These are phyloP conservation scores for Cymbopogon flexuosus DNA, from an alignment of 202 grass and related monocot genomes.

Conservation along the genomic window DNA sequence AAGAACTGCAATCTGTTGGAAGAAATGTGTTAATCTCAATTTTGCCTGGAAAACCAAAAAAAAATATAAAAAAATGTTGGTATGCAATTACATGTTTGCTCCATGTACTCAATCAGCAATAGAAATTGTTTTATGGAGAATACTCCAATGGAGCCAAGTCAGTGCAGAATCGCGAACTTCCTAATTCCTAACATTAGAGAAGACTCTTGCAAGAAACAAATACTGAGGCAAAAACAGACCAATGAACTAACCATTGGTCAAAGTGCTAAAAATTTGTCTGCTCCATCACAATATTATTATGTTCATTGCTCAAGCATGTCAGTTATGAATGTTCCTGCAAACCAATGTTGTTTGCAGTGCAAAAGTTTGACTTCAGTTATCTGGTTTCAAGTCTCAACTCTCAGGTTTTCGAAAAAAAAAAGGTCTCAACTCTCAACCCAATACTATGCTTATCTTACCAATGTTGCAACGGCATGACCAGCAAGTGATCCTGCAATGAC, in stretches of 20 bases:
- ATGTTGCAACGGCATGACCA: constrained; percentile 88
- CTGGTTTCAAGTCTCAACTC: background rate
- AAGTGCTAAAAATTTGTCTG: background rate
- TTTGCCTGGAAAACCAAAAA: background rate
- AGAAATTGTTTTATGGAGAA: background rate
- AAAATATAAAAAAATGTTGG: background rate
- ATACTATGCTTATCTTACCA: constrained; percentile 50
- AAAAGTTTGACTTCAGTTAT: background rate
- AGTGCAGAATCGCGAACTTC: background rate
- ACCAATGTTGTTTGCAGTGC: background rate
- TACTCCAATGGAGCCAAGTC: background rate
- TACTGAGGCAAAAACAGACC: background rate
- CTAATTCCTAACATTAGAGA: constrained; percentile 2
- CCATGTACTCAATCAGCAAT: background rate
- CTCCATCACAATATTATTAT: background rate
- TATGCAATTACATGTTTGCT: background rate
- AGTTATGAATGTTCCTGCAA: background rate
- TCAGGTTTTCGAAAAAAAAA: too few relatives aligned
- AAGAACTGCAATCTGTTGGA: constrained; percentile 77
- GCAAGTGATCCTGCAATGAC: constrained; percentile 84
- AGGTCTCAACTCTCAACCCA: constrained; percentile 10
- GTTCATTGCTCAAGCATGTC: background rate
- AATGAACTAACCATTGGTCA: background rate
- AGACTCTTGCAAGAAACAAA: background rate
- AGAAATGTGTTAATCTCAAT: constrained; percentile 9